Evolutionary conservation across 768 basidiomycete genomes (phyloP).

Genomic region (Podaxis sp.): DNA sequence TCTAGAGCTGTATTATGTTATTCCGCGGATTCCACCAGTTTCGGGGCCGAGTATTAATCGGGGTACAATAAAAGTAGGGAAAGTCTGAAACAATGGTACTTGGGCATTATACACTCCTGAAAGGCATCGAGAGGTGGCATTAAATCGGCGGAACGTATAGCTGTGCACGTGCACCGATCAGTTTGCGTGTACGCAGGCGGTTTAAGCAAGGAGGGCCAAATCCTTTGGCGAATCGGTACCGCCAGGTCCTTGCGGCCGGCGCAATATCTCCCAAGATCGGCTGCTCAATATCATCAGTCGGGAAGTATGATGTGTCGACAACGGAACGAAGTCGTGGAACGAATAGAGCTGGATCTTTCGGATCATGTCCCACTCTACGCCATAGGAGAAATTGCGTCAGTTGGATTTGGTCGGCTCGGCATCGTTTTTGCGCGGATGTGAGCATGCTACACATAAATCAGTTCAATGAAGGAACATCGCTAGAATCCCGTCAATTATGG

Average conservation of each 20-base stretch:
- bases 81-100: no score
- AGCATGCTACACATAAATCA: conserved; percentile 52
- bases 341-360: conserved; percentile 92
- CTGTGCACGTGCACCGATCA: not conserved
- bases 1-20: not conserved
- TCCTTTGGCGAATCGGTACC: conserved; percentile 35
- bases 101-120: not conserved
- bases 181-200: not conserved
- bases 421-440: conserved; percentile 74
- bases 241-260: conserved; percentile 25
- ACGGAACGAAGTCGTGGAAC: conserved; percentile 92
- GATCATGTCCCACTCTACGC: conserved; percentile 90
- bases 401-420: conserved; percentile 85
- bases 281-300: conserved; percentile 90
- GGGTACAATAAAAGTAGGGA: not conserved
- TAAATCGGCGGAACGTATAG: conserved; percentile 1
- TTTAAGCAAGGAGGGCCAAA: conserved; percentile 52
- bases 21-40: not conserved
- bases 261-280: conserved; percentile 36
- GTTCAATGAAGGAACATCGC: not conserved
- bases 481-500: not conserved
- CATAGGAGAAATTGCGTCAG: no score
- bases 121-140: not conserved
- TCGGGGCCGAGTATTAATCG: not conserved
- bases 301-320: conserved; percentile 98